These are phyloP conservation scores for Grosmannia clavigera DNA, from an alignment of 2,329 filamentous ascomycete genomes.

Conservation along the genomic window DNA sequence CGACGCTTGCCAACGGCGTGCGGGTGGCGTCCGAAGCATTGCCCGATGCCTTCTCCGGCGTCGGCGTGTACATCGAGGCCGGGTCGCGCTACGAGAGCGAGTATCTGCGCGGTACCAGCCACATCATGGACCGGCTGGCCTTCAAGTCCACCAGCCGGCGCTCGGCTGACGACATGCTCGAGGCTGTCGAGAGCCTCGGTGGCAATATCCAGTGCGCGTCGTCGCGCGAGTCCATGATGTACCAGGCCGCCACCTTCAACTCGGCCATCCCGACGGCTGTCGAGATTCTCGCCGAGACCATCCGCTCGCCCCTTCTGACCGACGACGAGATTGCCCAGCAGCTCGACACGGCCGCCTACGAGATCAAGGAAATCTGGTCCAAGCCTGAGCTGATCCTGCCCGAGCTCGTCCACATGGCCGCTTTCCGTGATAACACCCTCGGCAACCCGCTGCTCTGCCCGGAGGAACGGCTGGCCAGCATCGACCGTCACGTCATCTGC, in stretches of 20 bases:
- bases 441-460: conserved; percentile 90
- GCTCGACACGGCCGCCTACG: conserved; percentile 83
- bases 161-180: conserved; percentile 72
- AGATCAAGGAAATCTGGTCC: conserved; percentile 94
- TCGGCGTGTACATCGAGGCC: conserved; percentile 91
- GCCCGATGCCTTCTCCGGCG: conserved; percentile 85
- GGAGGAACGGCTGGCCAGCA: conserved; percentile 63
- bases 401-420: conserved; percentile 88
- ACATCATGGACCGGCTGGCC: conserved; percentile 89
- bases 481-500: conserved; percentile 60
- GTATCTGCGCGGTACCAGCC: conserved; percentile 75
- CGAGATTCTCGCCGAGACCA: conserved; percentile 81
- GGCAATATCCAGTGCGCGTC: conserved; percentile 97
- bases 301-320: conserved; percentile 72
- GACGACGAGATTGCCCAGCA: conserved; percentile 80
- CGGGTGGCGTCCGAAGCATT: conserved; percentile 91
- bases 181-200: conserved; percentile 74
- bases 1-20: conserved; percentile 80
- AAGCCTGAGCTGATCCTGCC: conserved; percentile 94
- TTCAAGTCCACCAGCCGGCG: conserved; percentile 76
- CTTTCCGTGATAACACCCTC: conserved; percentile 90
- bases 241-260: conserved; percentile 97
- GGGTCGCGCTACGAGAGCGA: conserved; percentile 89
- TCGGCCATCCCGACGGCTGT: conserved; percentile 73
- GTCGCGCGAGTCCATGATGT: conserved; percentile 93